Evolutionary conservation across 176 grass and related monocot species (phyloP), one percentile per base, ranked within the genome.

Genomic region (Musa itinerans): DNA sequence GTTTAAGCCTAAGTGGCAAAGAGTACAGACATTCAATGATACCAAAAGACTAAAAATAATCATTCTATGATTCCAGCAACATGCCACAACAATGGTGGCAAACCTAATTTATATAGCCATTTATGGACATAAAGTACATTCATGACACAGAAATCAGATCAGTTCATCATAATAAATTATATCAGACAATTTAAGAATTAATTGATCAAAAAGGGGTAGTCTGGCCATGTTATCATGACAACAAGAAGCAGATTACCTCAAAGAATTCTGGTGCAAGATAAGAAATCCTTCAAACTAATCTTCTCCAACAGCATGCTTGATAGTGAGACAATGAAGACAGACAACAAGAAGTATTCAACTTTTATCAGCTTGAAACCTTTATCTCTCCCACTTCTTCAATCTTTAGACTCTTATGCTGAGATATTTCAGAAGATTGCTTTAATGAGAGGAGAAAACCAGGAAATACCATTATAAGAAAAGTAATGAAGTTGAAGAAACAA

Each of bases 101-200:
- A 66, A 3, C 63, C 67, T 69, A 69, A 50, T 69, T 19, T 50
- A 7, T 69, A 49, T 69, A 29, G 67, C 34, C 48, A 19, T 77
- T 80, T 80, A 57, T 68, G 65, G 83, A 23, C 27, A 69, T 12
- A 65, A 65, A 69, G 13, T 69, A 69, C 67, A 69, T 17, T 69
- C 29, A 69, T 69, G 29, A 69, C 27, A 19, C 22, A 69, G 15
- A 50, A 69, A 50, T 34, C 67, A 50, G 25, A 57, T 74, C 53
- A 58, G 9, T 53, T 52, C 72, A 57, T 43, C 53, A 74, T 54
- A 58, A 74, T n/a, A 15, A 74, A 74, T 69, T 69, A 69, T 69
- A 50, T 50, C 34, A 50, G 67, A 20, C 9, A 26, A 65, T 11
- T 26, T 65, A 26, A 12, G 63, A 65, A 23, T 43, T 43, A 26